A percentile compares a stretch with the other conserved stretches of the same genome.
phyloP scores from a whole-genome alignment of 1,284 basidiomycete genomes.

The Mycena citricolor region DNA sequence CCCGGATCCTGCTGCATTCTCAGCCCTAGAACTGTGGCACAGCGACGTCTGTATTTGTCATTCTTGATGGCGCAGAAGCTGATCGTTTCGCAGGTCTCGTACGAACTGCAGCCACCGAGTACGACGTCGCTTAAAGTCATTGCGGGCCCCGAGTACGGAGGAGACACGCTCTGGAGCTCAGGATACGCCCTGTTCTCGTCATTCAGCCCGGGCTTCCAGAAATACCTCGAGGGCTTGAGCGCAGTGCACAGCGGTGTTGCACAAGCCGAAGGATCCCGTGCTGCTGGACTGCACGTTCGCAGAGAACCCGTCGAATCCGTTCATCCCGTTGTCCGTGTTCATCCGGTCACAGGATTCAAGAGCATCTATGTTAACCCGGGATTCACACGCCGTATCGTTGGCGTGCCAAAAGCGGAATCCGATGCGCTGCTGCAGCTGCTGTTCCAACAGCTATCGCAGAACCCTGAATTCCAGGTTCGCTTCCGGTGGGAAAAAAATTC shows the following conservation, averaged over 20 bases:
- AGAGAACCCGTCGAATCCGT: slow-evolving; percentile 68
- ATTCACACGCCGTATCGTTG: slow-evolving; percentile 70
- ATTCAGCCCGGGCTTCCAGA: slow-evolving; percentile 64
- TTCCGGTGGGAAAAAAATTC: slow-evolving; percentile 72
- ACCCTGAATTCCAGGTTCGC: slow-evolving; percentile 70
- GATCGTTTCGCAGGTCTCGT: slow-evolving; percentile 42
- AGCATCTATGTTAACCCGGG: slow-evolving; percentile 73
- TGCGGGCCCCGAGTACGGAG: slow-evolving; percentile 62
- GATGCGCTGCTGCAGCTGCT: slow-evolving; percentile 71
- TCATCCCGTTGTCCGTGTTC: slow-evolving; percentile 69
- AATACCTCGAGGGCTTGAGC: slow-evolving; percentile 62
- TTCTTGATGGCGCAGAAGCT: not conserved
- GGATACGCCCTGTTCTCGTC: slow-evolving; percentile 73
- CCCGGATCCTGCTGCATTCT: slow-evolving; percentile 68
- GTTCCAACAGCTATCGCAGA: slow-evolving; percentile 68
- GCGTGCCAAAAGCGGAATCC: slow-evolving; percentile 77
- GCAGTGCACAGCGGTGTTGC: slow-evolving; percentile 70
- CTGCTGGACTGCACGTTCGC: slow-evolving; percentile 63
- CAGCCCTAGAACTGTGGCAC: slow-evolving; percentile 82
- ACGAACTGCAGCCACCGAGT: slow-evolving; percentile 75
- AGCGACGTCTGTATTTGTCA: slow-evolving; percentile 62
- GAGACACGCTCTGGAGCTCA: slow-evolving; percentile 72
- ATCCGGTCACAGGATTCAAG: slow-evolving; percentile 84
- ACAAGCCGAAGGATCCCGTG: slow-evolving; percentile 66
- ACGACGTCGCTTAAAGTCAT: slow-evolving; percentile 70